A percentile compares a stretch with the other conserved stretches of the same genome.
phyloP scores from a whole-genome alignment of 352 stramenopile species.

The Pythium aquatile region DNA sequence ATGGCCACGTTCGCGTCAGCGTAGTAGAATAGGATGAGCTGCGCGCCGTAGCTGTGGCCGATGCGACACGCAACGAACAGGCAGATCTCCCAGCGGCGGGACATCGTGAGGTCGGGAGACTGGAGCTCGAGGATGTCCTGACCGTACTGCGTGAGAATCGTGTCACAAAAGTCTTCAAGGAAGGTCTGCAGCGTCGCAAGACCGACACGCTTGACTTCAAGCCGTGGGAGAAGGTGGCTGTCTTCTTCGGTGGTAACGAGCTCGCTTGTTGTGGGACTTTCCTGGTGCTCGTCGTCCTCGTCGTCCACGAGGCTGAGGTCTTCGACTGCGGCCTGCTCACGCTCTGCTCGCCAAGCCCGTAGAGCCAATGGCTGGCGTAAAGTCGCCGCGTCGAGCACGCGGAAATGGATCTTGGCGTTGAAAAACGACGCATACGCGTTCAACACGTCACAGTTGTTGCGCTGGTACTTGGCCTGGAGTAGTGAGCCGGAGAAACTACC shows the following conservation, averaged over 20 bases:
- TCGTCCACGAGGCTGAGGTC: conserved; percentile 19
- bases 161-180: conserved; percentile 79
- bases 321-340: conserved; percentile 15
- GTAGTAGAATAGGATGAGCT: conserved; percentile 77
- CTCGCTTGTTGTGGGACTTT: neutral
- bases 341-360: conserved; percentile 43
- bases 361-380: conserved; percentile 47
- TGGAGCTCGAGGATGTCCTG: conserved; percentile 61
- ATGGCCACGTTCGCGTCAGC: conserved; percentile 59
- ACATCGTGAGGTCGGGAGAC: conserved; percentile 38
- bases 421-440: conserved; percentile 55
- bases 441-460: conserved; percentile 39
- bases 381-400: conserved; percentile 17
- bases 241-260: neutral
- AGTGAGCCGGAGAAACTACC: conserved; percentile 31
- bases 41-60: conserved; percentile 68
- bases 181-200: conserved; percentile 76
- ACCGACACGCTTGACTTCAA: conserved; percentile 58
- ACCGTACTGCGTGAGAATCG: conserved; percentile 58
- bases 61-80: conserved; percentile 73
- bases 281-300: conserved; percentile 15
- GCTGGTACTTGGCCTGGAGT: conserved; percentile 42
- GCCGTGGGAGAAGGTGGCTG: conserved; percentile 33
- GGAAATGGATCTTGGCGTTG: conserved; percentile 48
- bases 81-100: conserved; percentile 71